These are phyloP conservation scores for Dothideomycetes sp. DNA, from an alignment of 2,329 filamentous ascomycete species.

Conservation along the genomic window DNA sequence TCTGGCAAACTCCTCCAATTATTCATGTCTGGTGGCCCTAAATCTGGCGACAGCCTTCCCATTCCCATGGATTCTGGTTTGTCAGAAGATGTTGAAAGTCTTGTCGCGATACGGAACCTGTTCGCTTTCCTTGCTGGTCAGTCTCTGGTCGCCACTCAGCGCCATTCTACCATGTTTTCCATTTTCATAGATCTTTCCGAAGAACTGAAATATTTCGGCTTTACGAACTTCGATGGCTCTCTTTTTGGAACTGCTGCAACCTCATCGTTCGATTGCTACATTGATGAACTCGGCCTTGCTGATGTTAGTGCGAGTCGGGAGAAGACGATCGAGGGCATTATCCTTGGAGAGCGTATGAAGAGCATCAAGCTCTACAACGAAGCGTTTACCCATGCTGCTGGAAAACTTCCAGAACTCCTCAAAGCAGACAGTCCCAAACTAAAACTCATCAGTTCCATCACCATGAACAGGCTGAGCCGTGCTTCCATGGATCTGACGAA, in stretches of 20 bases:
- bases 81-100: constrained; percentile 33
- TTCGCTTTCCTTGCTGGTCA: constrained; percentile 56
- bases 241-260: constrained; percentile 54
- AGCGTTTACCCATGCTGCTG: constrained; percentile 82
- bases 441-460: constrained; percentile 58
- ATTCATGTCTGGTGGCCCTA: constrained; percentile 50
- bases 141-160: constrained; percentile 50
- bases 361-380: constrained; percentile 78
- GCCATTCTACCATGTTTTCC: constrained; percentile 46
- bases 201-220: constrained; percentile 48
- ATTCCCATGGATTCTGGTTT: constrained; percentile 1
- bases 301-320: constrained; percentile 77
- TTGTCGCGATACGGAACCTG: constrained; percentile 53
- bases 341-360: constrained; percentile 82
- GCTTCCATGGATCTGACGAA: constrained; percentile 71
- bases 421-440: constrained; percentile 61
- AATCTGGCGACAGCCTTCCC: constrained; percentile 34
- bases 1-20: constrained; percentile 46
- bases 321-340: constrained; percentile 78
- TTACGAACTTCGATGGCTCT: constrained; percentile 53
- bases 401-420: constrained; percentile 68
- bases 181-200: constrained; percentile 54
- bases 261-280: constrained; percentile 62
- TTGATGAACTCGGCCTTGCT: constrained; percentile 65
- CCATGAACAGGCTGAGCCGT: constrained; percentile 70